Evolutionary conservation across 208 protist genomes (phyloP).

Genomic region (Naegleria lovaniensis): DNA sequence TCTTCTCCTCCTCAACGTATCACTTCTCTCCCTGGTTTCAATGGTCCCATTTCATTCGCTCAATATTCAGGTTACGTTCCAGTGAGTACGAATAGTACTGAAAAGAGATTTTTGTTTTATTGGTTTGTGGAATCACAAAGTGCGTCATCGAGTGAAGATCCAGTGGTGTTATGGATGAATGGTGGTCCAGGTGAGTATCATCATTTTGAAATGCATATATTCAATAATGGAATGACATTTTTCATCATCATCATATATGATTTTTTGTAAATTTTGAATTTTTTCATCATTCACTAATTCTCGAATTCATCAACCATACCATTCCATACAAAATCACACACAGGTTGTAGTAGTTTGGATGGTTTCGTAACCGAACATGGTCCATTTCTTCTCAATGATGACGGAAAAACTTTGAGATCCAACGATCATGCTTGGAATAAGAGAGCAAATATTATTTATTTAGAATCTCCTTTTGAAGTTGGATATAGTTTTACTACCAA

Average conservation of each 20-base stretch:
- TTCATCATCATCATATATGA: no score
- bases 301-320: no score
- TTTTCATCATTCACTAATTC: no score
- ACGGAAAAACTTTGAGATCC: constrained; percentile 21
- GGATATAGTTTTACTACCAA: constrained; percentile 19
- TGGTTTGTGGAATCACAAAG: constrained; percentile 46
- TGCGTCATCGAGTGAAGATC: constrained; percentile 35
- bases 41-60: not conserved
- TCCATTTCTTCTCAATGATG: not conserved
- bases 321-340: no score
- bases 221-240: no score
- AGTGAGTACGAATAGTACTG: not conserved
- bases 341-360: not conserved
- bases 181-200: constrained; percentile 48
- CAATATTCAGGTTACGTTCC: constrained; percentile 39
- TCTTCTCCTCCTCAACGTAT: not conserved
- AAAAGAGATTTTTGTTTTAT: constrained; percentile 39
- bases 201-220: no score
- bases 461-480: constrained; percentile 38
- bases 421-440: constrained; percentile 43
- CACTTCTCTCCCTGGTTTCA: not conserved
- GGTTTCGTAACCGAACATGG: constrained; percentile 12
- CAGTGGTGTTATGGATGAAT: constrained; percentile 46
- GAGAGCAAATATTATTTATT: constrained; percentile 41
- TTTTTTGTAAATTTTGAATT: no score